Conservation (phyloP, 225 moss, liverwort and hornwort species). For the Neckera pumila region DNA sequence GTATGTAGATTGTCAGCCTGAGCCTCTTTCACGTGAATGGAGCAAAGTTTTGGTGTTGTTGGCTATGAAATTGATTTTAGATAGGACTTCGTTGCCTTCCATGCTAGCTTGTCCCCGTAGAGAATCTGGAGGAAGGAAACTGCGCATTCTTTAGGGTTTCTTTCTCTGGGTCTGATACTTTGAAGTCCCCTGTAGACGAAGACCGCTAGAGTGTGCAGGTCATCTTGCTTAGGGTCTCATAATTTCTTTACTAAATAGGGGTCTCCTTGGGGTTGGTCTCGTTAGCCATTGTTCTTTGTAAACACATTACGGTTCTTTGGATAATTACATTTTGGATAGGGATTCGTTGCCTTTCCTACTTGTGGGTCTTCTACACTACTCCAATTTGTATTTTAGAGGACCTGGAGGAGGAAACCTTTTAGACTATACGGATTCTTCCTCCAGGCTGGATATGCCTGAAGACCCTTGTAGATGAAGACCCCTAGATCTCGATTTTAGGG, state of each 20-base stretch:
- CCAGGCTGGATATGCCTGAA: background rate
- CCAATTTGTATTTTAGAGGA: background rate
- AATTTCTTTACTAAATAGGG: background rate
- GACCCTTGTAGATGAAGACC: background rate
- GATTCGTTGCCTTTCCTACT: background rate
- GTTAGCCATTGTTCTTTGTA: background rate
- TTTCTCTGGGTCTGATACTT: background rate
- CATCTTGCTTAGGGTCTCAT: background rate
- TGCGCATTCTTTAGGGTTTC: background rate
- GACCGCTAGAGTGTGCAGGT: background rate
- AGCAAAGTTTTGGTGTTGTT: background rate
- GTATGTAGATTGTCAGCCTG: conserved; percentile 3
- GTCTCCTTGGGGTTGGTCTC: background rate
- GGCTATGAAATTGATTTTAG: background rate
- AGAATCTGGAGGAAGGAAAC: background rate
- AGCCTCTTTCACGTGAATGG: background rate
- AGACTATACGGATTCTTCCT: background rate
- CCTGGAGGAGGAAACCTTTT: background rate
- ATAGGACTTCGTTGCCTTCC: background rate
- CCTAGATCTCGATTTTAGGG: background rate
- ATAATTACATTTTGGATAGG: background rate
- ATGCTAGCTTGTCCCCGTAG: background rate
- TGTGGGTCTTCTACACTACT: background rate
- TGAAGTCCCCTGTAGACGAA: background rate
- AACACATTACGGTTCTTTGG: no score